Percentiles rank a stretch among this genome's conserved stretches.
Evolutionary conservation across 225 moss, liverwort and hornwort genomes (phyloP).

Genomic region (Anthoceros angustus): DNA sequence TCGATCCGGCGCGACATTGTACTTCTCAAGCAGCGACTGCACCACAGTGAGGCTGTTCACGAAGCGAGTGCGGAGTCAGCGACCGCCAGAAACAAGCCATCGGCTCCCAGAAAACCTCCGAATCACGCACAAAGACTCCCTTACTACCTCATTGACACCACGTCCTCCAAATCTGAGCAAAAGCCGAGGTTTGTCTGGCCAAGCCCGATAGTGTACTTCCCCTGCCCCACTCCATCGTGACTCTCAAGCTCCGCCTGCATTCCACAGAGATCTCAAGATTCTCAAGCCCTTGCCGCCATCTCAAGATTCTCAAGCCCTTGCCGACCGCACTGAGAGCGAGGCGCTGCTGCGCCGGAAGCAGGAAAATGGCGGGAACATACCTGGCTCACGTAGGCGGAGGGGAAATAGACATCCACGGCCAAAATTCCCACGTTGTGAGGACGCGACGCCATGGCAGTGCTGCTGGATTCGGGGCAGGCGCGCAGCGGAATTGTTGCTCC

Average conservation of each 20-base stretch:
- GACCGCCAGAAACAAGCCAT: background rate
- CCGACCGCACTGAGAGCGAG: background rate
- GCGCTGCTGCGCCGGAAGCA: background rate
- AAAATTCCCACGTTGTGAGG: slow-evolving; percentile 85
- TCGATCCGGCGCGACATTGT: slow-evolving; percentile 42
- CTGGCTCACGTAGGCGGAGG: slow-evolving; percentile 53
- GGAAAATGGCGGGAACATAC: slow-evolving; percentile 14
- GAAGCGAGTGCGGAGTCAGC: slow-evolving; percentile 1
- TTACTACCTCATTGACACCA: slow-evolving; percentile 60
- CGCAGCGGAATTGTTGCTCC: no score
- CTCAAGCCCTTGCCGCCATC: background rate
- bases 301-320: background rate
- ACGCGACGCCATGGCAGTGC: slow-evolving; percentile 39
- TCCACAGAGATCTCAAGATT: background rate
- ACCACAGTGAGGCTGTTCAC: slow-evolving; percentile 59
- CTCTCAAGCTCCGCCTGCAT: slow-evolving; percentile 60
- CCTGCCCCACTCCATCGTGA: slow-evolving; percentile 69
- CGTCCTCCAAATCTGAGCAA: slow-evolving; percentile 80
- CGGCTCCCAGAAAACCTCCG: background rate
- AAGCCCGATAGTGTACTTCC: slow-evolving; percentile 90
- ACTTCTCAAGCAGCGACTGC: slow-evolving; percentile 75
- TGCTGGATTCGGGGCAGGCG: background rate
- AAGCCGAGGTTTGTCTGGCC: slow-evolving; percentile 78
- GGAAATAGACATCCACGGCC: slow-evolving; percentile 82
- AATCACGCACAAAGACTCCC: background rate